Percentiles rank a stretch among this genome's conserved stretches.
Evolutionary conservation across 2,329 filamentous ascomycete genomes (phyloP).

Genomic region (Alternaria sp.): DNA sequence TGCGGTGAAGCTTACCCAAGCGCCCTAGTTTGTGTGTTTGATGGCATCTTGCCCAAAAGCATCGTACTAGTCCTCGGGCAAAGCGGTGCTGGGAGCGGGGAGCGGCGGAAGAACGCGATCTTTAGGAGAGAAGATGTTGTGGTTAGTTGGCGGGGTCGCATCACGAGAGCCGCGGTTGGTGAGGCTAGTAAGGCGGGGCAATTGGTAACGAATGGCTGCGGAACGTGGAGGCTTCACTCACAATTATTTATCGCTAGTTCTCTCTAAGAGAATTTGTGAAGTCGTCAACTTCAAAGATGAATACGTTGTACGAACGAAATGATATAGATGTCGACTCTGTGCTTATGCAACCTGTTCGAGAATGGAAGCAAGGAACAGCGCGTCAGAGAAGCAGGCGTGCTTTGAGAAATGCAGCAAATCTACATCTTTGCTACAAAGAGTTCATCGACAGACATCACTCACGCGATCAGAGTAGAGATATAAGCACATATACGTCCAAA

Average conservation of each 20-base stretch:
- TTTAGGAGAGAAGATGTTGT: neutral
- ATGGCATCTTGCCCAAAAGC: too few relatives aligned
- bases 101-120: too few relatives aligned
- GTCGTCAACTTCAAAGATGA: neutral
- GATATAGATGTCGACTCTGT: neutral
- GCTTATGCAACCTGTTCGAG: neutral
- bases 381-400: neutral
- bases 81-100: too few relatives aligned
- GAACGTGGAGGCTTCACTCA: neutral
- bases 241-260: fast-evolving
- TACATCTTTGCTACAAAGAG: neutral
- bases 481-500: fast-evolving
- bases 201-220: neutral
- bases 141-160: neutral
- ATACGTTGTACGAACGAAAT: neutral
- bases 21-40: neutral
- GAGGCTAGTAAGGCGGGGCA: neutral
- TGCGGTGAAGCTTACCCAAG: constrained; percentile 4
- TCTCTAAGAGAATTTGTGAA: neutral
- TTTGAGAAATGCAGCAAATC: neutral
- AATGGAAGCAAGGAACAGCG: neutral
- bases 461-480: fast-evolving
- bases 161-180: neutral
- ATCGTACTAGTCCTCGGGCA: fast-evolving
- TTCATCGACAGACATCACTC: neutral